Base-by-base conservation (phyloP, 2,329 filamentous ascomycete genomes). In the Xylariaceae sp. region DNA sequence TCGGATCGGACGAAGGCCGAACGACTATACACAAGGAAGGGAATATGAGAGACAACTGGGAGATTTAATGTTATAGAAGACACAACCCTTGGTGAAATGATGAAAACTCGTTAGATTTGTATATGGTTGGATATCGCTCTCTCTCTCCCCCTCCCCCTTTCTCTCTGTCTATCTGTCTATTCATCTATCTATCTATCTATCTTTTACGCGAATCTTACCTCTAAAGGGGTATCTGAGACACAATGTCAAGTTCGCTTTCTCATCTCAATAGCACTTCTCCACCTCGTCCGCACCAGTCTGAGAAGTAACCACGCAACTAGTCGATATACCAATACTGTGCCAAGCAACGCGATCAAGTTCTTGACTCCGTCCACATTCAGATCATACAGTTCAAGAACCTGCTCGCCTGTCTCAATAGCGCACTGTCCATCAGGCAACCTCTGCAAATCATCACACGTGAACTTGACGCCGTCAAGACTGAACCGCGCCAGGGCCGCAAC, bases 331-430 rank as follows among this genome's bases (percentile, higher is more conserved):
- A 91, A 76, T 1, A 86, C 77, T 51, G 82, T 85, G 1, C 82
- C 79, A 0, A 82, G 87, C 62, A 92, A 66, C 3, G 80, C 83
- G 59, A 84, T 77, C 2, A 91, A 67, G 59, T 89, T 87, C 48
- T 82, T 74, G 10, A 79, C 75, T 0, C 84, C 81, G 61, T 87
- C 76, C 9, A 78, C 82, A 47, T 89, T 77, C 49, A 91, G 74
- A 44, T 82, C 81, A 68, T 91, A 92, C 49, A 91, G 64, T 37
- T 81, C 69, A 42, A 92, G 69, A 0, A 88, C 88, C 62, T 92
- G 77, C 62, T 85, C 75, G 0, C 89, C 89, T 0, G 79, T 87
- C 40, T 80, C 75, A 35, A 91, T 83, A 0, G 83, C 81, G 65
- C 89, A 92, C 10, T 66, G 67, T 0, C 87, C 88, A 48, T 82